Percentiles rank a stretch among this genome's conserved stretches.
Evolutionary conservation across 2,329 filamentous ascomycete genomes (phyloP).

Genomic region (Arthroderma sp.): DNA sequence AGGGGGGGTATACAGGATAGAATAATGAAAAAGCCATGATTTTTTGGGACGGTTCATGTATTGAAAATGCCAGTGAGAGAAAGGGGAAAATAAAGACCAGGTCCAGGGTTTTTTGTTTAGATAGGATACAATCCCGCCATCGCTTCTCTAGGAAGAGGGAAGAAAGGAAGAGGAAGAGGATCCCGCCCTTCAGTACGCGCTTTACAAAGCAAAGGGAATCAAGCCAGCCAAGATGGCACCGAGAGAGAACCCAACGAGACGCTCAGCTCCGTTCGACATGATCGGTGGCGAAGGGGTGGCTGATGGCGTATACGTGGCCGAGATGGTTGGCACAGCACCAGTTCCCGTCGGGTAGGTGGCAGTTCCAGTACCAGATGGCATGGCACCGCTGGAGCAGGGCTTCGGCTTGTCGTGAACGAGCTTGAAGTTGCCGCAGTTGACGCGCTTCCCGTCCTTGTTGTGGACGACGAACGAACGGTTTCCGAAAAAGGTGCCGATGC

Average conservation of each 20-base stretch:
- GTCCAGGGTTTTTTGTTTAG: not conserved
- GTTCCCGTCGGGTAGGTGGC: not conserved
- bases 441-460: slow-evolving; percentile 37
- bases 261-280: not conserved
- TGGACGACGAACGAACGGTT: slow-evolving; percentile 46
- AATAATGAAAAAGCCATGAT: not conserved
- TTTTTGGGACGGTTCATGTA: not conserved
- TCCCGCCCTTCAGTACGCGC: not conserved
- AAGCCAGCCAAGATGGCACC: not conserved
- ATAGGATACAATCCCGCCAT: not conserved
- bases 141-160: no score
- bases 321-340: not conserved
- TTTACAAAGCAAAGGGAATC: not conserved
- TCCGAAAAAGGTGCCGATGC: slow-evolving; percentile 40
- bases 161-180: not conserved
- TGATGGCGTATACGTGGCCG: not conserved
- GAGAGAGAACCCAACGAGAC: slow-evolving; percentile 1
- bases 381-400: not conserved
- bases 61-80: not conserved
- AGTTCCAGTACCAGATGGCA: not conserved
- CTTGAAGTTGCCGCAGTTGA: slow-evolving; percentile 47
- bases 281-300: not conserved
- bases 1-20: not conserved
- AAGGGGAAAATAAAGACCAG: not conserved
- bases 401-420: slow-evolving; percentile 4